Percentiles rank a stretch among this genome's conserved stretches.
Conservation (phyloP, 1,284 basidiomycete species). For the Cryptococcus amylolentus region DNA sequence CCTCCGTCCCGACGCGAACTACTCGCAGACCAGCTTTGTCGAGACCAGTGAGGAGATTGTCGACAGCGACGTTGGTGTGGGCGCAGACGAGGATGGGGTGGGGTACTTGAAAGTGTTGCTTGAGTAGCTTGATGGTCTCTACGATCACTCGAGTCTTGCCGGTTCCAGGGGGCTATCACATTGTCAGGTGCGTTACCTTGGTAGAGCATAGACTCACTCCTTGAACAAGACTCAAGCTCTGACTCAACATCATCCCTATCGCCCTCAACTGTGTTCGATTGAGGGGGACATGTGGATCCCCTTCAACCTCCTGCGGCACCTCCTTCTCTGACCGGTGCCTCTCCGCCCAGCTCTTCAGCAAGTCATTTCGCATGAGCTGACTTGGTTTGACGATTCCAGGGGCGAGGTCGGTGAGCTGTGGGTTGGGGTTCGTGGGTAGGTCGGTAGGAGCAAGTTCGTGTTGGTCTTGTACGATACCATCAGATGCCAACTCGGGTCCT, state of each 20-base stretch:
- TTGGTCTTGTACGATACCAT: constrained; percentile 16
- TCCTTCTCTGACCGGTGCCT: constrained; percentile 57
- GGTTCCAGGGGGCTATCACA: constrained; percentile 79
- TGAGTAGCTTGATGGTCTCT: constrained; percentile 75
- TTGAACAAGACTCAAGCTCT: constrained; percentile 76
- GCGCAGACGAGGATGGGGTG: constrained; percentile 84
- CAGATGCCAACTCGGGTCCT: neutral
- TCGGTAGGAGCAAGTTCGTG: constrained; percentile 27
- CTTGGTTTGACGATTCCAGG: constrained; percentile 27
- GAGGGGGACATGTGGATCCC: constrained; percentile 71
- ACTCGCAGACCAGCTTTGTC: constrained; percentile 62
- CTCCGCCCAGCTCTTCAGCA: constrained; percentile 70
- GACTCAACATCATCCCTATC: constrained; percentile 79
- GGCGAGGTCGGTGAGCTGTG: constrained; percentile 1
- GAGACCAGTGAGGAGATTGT: constrained; percentile 76
- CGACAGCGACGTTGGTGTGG: constrained; percentile 92
- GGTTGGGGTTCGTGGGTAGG: constrained; percentile 33
- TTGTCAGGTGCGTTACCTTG: neutral
- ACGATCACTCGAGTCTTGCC: constrained; percentile 89
- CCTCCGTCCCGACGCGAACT: constrained; percentile 67
- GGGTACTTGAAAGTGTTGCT: constrained; percentile 75
- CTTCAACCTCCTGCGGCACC: constrained; percentile 64
- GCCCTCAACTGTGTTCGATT: constrained; percentile 78
- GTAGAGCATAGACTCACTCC: constrained; percentile 59
- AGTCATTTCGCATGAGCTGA: constrained; percentile 64